Percentiles rank a stretch among this genome's conserved stretches.
Evolutionary conservation across 192 early-diverging fungal species (phyloP).

Genomic region (Thamnidium elegans): DNA sequence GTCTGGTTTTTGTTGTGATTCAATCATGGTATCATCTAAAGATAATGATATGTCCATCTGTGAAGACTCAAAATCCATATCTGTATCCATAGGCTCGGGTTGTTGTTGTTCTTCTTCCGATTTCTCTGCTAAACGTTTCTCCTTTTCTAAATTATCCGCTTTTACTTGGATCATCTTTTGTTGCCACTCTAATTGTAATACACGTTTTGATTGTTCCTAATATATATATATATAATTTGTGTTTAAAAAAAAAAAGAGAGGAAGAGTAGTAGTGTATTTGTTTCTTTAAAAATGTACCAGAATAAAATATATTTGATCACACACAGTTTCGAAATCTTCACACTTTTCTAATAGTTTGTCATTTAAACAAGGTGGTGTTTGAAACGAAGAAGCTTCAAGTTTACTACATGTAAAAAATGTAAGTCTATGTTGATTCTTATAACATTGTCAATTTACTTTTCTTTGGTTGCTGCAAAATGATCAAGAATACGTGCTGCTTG

Average conservation of each 20-base stretch:
- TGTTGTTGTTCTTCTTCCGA: slow-evolving; percentile 3
- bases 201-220: slow-evolving; percentile 36
- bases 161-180: slow-evolving; percentile 15
- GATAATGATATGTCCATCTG: slow-evolving; percentile 20
- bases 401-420: slow-evolving; percentile 6
- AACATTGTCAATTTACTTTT: slow-evolving; percentile 10
- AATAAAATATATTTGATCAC: slow-evolving; percentile 37
- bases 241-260: neutral
- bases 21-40: slow-evolving; percentile 10
- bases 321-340: slow-evolving; percentile 35
- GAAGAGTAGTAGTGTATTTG: too few relatives aligned
- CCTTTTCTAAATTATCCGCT: slow-evolving; percentile 15
- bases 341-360: slow-evolving; percentile 26
- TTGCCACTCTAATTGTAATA: slow-evolving; percentile 24
- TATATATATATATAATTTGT: neutral
- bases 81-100: slow-evolving; percentile 7
- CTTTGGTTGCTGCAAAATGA: slow-evolving; percentile 22
- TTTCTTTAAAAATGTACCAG: slow-evolving; percentile 22
- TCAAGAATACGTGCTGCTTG: slow-evolving; percentile 27
- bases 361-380: slow-evolving; percentile 17
- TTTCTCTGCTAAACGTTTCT: slow-evolving; percentile 14
- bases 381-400: slow-evolving; percentile 1
- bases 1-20: neutral
- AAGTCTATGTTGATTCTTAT: neutral
- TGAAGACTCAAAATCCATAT: slow-evolving; percentile 6